A percentile compares a stretch with the other conserved stretches of the same genome.
phyloP scores from a whole-genome alignment of 2,329 filamentous ascomycete genomes.

The Ophiostoma triangulosporum region DNA sequence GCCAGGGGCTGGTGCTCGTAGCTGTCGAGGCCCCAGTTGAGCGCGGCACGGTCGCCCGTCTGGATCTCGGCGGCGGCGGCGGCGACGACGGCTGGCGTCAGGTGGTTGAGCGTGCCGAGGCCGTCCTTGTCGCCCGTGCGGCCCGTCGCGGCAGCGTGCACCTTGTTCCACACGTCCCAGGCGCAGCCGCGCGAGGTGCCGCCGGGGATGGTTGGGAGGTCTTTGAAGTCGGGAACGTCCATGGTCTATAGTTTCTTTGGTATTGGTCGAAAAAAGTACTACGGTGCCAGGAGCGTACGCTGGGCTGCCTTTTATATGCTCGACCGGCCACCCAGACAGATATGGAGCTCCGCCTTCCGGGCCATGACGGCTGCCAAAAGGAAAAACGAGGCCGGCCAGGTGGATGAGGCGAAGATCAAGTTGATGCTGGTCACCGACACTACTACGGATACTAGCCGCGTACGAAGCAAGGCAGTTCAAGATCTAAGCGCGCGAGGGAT shows the following conservation, averaged over 20 bases:
- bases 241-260: neutral
- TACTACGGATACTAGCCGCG: too few species aligned
- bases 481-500: too few species aligned
- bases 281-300: too few species aligned
- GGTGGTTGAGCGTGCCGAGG: constrained; percentile 46
- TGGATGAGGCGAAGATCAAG: too few species aligned
- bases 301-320: too few species aligned
- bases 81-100: constrained; percentile 39
- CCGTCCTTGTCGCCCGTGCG: constrained; percentile 27
- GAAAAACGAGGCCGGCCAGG: too few species aligned
- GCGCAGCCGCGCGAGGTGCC: neutral
- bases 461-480: too few species aligned
- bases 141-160: neutral
- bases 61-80: constrained; percentile 38
- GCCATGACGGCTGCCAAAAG: too few species aligned
- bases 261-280: too few species aligned
- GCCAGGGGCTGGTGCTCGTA: constrained; percentile 37
- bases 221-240: neutral
- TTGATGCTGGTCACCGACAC: too few species aligned
- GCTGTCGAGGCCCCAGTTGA: constrained; percentile 46
- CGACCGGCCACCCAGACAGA: too few species aligned
- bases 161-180: constrained; percentile 1
- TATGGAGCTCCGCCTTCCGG: too few species aligned
- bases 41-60: constrained; percentile 39
- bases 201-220: neutral